Evolutionary conservation across 768 basidiomycete species (phyloP), one percentile per base, ranked within the genome.

Genomic region (Pulveroboletus sp.): DNA sequence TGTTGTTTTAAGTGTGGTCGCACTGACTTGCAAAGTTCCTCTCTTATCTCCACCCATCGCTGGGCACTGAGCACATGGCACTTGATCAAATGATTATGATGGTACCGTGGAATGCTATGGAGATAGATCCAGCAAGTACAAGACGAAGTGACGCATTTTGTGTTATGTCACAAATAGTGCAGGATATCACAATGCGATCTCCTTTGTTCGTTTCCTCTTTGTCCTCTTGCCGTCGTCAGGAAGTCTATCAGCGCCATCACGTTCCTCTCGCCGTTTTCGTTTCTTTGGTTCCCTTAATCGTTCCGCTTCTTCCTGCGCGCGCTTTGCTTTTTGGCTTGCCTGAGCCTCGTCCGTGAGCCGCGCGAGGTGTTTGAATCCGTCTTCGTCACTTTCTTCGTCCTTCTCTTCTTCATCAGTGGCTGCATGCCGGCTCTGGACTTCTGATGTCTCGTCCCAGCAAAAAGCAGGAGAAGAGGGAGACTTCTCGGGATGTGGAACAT

Each of bases 401-500:
- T 58, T 56, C 0, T 39, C 51, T 4, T 49, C 49, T 22, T 49
- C 49, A 13, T 60, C 56, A 19, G n/a, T 40, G 17, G 8, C 30
- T n/a, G 43, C 27, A 42, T n/a, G n/a, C n/a, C n/a, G n/a, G n/a
- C n/a, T n/a, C n/a, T n/a, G n/a, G n/a, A 63, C 26, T 60, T 64
- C 41, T 51, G 64, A 26, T 45, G 45, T 47, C 40, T 58, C 55
- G 13, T 57, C 51, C 17, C 20, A 49, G 14, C 7, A 36, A 45
- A 43, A 43, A 20, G 49, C 26, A 12, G 49, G 29, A 20, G 53
- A 40, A 24, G 47, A 20, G 5, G 26, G 22, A 8, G 31, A 57
- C 36, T 38, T 60, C 31, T 58, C 52, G 12, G 60, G 37, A n/a
- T 62, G 61, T 16, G 74, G 69, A 22, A 73, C 61, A 62, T 87